Percentiles rank a stretch among this genome's conserved stretches.
phyloP scores from a whole-genome alignment of 108 stramenopile genomes.

The Ochromonas danica region DNA sequence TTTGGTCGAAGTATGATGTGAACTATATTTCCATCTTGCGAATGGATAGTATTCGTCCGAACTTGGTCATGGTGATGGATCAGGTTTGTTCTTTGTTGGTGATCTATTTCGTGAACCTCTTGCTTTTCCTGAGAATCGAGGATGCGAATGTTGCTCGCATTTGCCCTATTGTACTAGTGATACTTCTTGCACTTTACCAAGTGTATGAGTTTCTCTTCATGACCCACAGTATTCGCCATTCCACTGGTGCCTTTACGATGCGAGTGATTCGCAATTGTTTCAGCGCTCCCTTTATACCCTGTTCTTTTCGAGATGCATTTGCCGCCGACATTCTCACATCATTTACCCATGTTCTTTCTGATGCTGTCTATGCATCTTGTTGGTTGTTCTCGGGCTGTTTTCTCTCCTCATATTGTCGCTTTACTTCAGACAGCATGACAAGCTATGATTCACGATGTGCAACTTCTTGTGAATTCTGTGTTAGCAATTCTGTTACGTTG shows the following conservation, averaged over 20 bases:
- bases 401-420: no score
- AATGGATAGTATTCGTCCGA: background rate
- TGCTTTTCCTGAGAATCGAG: no score
- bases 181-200: no score
- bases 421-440: no score
- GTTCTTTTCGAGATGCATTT: conserved; percentile 79
- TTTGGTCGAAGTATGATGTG: background rate
- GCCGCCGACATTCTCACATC: conserved; percentile 59
- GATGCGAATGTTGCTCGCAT: no score
- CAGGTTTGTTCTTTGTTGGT: background rate
- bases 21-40: background rate
- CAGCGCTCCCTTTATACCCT: conserved; percentile 67
- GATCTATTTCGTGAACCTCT: background rate
- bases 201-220: background rate
- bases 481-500: no score
- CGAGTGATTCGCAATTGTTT: conserved; percentile 34
- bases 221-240: background rate
- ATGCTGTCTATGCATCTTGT: conserved; percentile 75
- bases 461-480: no score
- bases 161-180: background rate
- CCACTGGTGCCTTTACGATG: background rate
- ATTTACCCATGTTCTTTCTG: conserved; percentile 88
- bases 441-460: no score
- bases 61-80: background rate
- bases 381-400: conserved; percentile 80